Evolutionary conservation across 2,329 filamentous ascomycete genomes (phyloP), one percentile per base, ranked within the genome.

Genomic region (Colletotrichum destructivum): DNA sequence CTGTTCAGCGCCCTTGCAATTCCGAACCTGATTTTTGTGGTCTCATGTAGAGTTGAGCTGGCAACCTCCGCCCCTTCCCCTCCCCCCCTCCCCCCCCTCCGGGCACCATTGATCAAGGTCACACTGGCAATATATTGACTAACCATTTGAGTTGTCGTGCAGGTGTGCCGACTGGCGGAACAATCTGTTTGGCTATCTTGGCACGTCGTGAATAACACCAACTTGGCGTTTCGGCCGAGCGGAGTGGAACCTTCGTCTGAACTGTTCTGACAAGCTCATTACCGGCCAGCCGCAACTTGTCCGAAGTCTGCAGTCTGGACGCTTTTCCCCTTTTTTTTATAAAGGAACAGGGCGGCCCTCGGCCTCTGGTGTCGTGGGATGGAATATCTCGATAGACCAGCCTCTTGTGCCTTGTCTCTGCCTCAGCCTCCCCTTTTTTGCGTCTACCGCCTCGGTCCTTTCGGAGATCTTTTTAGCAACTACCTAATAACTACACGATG

Each of bases 91-190:
- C 31, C 7, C 8, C 8, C 8, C 38, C 51, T 44, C 23, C 2
- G 6, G n/a, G 13, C 38, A 57, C 64, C 23, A 46, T 35, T 35
- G 8, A 18, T 21, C 52, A 59, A 57, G 15, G 64, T 71, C 38
- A 46, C 52, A 62, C 68, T 15, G 18, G 38, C 38, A 40, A 44
- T 51, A 67, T 18, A 47, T 63, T 59, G 42, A 51, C 26, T 59
- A n/a, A 21, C 47, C 31, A 31, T 31, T 47, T 52, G 31, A 16
- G 42, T 13, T 23, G 16, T 12, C 7, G 46, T 55, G 9, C 16
- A 47, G 40, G 13, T 38, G 15, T 42, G 57, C 57, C 52, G 64
- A 71, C 69, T 71, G 64, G 69, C 69, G 69, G 69, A 71, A 71
- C 56, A 71, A 62, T 54, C 38, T 18, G n/a, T 47, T 16, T 47